A percentile compares a stretch with the other conserved stretches of the same genome.
These are phyloP conservation scores for Sporothrix protearum DNA, from an alignment of 2,329 filamentous ascomycete genomes.

Conservation along the genomic window DNA sequence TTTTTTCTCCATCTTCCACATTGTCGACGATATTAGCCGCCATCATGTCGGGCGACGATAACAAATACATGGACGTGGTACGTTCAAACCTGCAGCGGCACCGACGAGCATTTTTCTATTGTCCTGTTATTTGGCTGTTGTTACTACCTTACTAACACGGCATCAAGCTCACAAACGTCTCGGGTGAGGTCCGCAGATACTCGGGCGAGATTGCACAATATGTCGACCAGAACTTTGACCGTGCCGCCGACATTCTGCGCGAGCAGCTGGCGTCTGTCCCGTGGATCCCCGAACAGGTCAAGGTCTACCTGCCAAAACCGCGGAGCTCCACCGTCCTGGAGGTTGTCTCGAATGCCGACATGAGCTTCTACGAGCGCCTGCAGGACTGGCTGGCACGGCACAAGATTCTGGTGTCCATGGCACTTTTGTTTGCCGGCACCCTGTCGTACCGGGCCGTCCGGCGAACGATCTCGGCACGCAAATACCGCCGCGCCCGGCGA, in stretches of 20 bases:
- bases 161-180: constrained; percentile 50
- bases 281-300: constrained; percentile 70
- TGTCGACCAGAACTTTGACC: constrained; percentile 77
- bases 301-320: constrained; percentile 54
- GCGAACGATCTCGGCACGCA: constrained; percentile 56
- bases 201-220: constrained; percentile 71
- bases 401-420: constrained; percentile 67
- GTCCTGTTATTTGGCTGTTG: not conserved
- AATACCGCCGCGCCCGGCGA: constrained; percentile 69
- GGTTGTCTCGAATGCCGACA: constrained; percentile 34
- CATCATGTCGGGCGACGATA: constrained; percentile 30
- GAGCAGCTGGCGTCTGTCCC: constrained; percentile 62
- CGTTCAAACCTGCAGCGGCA: not conserved
- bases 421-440: constrained; percentile 70
- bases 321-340: constrained; percentile 38
- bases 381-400: constrained; percentile 71
- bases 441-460: constrained; percentile 51
- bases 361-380: constrained; percentile 46
- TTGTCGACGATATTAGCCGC: not conserved
- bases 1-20: not conserved
- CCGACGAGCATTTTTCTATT: not conserved
- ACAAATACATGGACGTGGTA: constrained; percentile 30
- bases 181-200: constrained; percentile 65
- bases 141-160: constrained; percentile 8
- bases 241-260: constrained; percentile 66